Conservation (phyloP, 140 eudicot species). For the Ambrosia hybrid region DNA sequence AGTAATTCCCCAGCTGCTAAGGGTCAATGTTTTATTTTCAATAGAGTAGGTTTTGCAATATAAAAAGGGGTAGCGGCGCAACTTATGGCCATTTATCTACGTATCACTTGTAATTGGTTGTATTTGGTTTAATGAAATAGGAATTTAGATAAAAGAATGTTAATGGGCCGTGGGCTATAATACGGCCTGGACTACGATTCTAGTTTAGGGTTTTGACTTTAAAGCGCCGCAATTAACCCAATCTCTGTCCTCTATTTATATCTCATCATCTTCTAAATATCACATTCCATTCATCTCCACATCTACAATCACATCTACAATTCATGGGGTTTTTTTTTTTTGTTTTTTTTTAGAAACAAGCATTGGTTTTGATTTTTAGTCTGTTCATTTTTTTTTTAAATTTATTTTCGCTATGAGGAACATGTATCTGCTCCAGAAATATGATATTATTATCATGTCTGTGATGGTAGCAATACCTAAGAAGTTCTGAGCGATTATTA, state of each 20-base stretch:
- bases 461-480: slow-evolving; percentile 41
- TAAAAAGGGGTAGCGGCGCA: too few relatives aligned
- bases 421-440: slow-evolving; percentile 27
- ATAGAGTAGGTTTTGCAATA: too few relatives aligned
- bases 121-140: too few relatives aligned
- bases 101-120: too few relatives aligned
- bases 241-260: not conserved
- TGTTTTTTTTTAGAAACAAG: not conserved
- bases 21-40: too few relatives aligned
- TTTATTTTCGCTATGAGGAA: slow-evolving; percentile 26
- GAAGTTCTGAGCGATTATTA: slow-evolving; percentile 36
- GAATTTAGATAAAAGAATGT: not conserved
- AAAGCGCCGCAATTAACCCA: not conserved
- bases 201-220: slow-evolving; percentile 5
- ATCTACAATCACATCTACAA: too few relatives aligned
- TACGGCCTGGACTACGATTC: not conserved
- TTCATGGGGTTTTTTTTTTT: too few relatives aligned
- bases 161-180: not conserved
- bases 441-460: slow-evolving; percentile 21
- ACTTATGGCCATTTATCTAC: too few relatives aligned
- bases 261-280: not conserved
- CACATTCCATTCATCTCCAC: not conserved
- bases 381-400: too few relatives aligned
- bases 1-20: too few relatives aligned
- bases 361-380: not conserved